A percentile compares a stretch with the other conserved stretches of the same genome.
Conservation (phyloP, 2,329 filamentous ascomycete species). For the Scedosporium minutisporum region DNA sequence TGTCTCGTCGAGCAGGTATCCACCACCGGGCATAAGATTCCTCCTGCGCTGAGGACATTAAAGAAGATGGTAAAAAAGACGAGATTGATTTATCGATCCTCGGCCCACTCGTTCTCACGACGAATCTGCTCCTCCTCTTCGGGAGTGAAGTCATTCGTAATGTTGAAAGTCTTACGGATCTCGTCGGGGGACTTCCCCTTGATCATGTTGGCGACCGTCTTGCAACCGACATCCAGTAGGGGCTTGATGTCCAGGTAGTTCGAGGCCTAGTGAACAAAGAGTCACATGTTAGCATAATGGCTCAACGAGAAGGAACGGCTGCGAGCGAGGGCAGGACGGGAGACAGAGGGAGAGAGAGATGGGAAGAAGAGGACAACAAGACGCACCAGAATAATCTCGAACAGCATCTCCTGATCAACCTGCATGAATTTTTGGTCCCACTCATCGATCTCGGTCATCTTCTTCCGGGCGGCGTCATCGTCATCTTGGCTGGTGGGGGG, state of each 20-base stretch:
- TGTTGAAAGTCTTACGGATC: conserved; percentile 99
- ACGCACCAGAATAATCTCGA: conserved; percentile 92
- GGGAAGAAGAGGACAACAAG: neutral
- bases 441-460: conserved; percentile 97
- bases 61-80: neutral
- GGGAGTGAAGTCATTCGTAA: conserved; percentile 97
- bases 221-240: conserved; percentile 94
- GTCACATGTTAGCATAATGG: neutral
- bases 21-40: neutral
- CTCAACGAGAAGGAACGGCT: neutral
- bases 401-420: conserved; percentile 99
- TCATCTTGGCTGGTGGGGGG: conserved; percentile 75
- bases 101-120: conserved; percentile 84
- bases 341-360: neutral
- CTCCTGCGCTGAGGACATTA: neutral
- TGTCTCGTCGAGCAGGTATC: neutral
- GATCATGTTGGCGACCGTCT: conserved; percentile 99
- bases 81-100: conserved; percentile 51
- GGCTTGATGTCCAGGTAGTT: conserved; percentile 99
- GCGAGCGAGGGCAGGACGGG: neutral
- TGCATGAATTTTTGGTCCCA: conserved; percentile 99
- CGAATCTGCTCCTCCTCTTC: conserved; percentile 98
- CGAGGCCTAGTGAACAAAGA: conserved; percentile 54
- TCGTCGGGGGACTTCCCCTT: conserved; percentile 99
- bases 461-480: conserved; percentile 89